phyloP scores from a whole-genome alignment of 176 grass and related monocot species.

The Hordeum marinum region DNA sequence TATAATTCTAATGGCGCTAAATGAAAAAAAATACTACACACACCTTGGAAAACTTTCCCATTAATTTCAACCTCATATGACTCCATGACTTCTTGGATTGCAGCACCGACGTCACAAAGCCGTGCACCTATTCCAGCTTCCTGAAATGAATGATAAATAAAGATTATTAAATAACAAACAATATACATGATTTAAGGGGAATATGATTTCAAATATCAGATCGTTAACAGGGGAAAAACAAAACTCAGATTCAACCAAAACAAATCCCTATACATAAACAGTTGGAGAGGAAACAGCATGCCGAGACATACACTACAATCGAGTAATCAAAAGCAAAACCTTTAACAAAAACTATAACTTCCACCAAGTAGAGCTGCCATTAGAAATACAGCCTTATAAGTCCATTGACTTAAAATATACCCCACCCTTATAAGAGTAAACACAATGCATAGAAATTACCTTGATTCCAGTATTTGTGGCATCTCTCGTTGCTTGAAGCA shows the following conservation, averaged over 20 bases:
- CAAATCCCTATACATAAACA: neutral
- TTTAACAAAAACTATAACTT: neutral
- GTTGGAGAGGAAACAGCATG: neutral
- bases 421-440: too few relatives aligned
- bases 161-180: neutral
- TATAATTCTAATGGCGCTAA: too few relatives aligned
- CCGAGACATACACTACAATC: neutral
- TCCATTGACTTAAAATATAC: neutral
- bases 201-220: neutral
- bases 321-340: neutral
- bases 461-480: too few relatives aligned
- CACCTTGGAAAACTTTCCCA: too few relatives aligned
- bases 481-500: conserved; percentile 41
- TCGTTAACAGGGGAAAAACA: neutral
- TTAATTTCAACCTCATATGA: neutral
- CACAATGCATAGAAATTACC: too few relatives aligned
- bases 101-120: conserved; percentile 93
- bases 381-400: neutral
- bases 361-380: neutral
- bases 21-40: too few relatives aligned
- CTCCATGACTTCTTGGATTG: conserved; percentile 98
- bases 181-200: neutral
- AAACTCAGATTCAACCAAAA: neutral
- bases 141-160: conserved; percentile 27
- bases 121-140: conserved; percentile 95